Evolutionary conservation across 2,329 filamentous ascomycete species (phyloP).

Genomic region (Fusarium hostae): DNA sequence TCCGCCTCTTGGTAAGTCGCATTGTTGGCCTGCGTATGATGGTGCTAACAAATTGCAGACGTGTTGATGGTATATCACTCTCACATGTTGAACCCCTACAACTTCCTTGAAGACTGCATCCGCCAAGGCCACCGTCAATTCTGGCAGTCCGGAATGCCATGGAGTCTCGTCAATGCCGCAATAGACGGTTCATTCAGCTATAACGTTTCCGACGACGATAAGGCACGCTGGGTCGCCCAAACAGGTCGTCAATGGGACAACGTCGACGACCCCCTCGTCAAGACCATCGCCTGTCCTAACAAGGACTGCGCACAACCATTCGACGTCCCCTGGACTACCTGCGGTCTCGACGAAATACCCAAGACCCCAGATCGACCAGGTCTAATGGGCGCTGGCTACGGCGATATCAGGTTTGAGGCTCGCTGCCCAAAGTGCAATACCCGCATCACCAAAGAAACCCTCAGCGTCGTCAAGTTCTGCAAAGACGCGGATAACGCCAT

Average conservation of each 20-base stretch:
- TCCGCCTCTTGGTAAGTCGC: conserved; percentile 38
- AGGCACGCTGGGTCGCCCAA: conserved; percentile 54
- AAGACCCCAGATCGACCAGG: conserved; percentile 36
- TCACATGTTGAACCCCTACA: conserved; percentile 76
- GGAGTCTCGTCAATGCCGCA: conserved; percentile 63
- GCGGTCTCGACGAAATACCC: conserved; percentile 33
- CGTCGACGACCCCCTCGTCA: conserved; percentile 56
- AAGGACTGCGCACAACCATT: conserved; percentile 48
- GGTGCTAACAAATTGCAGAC: conserved; percentile 54
- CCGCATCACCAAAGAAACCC: conserved; percentile 63
- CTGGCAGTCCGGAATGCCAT: conserved; percentile 72
- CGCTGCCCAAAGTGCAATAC: conserved; percentile 63
- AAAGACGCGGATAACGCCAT: conserved; percentile 62
- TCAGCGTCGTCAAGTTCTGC: conserved; percentile 68
- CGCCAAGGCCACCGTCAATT: conserved; percentile 28
- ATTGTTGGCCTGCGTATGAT: fast-evolving
- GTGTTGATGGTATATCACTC: conserved; percentile 79
- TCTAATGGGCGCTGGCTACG: conserved; percentile 66
- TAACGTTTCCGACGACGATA: conserved; percentile 54
- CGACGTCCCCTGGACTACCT: conserved; percentile 66
- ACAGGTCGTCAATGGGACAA: conserved; percentile 67
- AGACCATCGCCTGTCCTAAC: conserved; percentile 57
- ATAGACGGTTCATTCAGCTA: conserved; percentile 69
- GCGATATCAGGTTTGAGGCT: conserved; percentile 64
- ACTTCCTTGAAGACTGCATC: conserved; percentile 46